Evolutionary conservation across 371 early-diverging fungal genomes (phyloP), one percentile per base, ranked within the genome.

Genomic region (Mortierella sp.): DNA sequence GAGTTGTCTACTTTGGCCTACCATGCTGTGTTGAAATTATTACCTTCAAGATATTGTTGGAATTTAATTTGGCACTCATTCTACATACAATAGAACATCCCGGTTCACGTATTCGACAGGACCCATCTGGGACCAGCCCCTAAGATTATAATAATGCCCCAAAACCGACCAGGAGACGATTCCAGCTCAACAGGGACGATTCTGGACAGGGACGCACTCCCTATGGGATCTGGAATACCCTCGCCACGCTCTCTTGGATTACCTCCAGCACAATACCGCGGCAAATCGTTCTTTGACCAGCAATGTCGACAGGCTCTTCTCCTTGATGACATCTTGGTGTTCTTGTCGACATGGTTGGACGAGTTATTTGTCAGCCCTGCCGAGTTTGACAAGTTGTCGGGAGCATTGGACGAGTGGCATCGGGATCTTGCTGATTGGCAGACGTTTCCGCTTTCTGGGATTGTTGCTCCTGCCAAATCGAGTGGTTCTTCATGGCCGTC

Each of bases 91-190:
- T 77, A 84, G 84, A 80, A 80, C 45, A 84, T 84, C 28, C 84
- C 84, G 8, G 76, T 76, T n/a, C 84, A 84, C n/a, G 71, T 81
- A 44, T 84, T 84, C 63, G 84, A 84, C 72, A 84, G 79, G 79
- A 81, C 79, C 6, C 68, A 68, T 68, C 78, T 84, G 6, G 78
- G 73, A 2, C 80, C 80, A 26, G 77, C 81, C 7, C 79, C 80
- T 2, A 80, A 80, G 78, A 73, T 70, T 8, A 72, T 72, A 55
- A 73, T 50, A 60, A 48, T 78, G 6, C 21, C 44, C 1, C 42
- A 5, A 38, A 38, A 38, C 42, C 63, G 54, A 19, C 19, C 70
- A 38, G 68, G 31, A 16, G 73, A 72, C 5, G 45, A 13, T 14
- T 5, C 47, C 8, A 34, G 19, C 16, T 16, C 63, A 16, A 6